Evolutionary conservation across 202 grass and related monocot genomes (phyloP), one percentile per base, ranked within the genome.

Genomic region (Dendrocalamus latiflorus): DNA sequence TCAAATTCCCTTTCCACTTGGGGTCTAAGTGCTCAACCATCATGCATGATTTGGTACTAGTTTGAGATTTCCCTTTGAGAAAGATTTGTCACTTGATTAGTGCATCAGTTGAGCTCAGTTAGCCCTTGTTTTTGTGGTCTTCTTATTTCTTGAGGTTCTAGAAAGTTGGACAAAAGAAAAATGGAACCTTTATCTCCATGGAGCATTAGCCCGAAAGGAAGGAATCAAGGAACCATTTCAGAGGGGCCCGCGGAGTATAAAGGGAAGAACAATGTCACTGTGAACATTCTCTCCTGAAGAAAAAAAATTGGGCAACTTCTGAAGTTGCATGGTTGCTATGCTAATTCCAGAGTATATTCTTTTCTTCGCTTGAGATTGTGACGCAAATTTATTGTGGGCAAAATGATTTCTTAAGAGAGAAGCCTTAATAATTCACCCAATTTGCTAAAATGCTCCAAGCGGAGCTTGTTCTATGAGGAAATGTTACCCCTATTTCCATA

Each of bases 1-100:
- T 78, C 79, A 37, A 84, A 84, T 92, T 89, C 87, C 56, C 12
- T 83, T 79, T 82, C 84, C 75, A 87, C 68, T 83, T 70, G 68
- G 60, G 51, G 73, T 7, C 56, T 37, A 61, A 67, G 57, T 33
- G 42, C 43, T 61, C 61, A 39, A 61, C 78, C 34, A 83, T 82
- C 61, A 54, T 33, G 81, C 54, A 75, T 75, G 80, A 74, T 79
- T 69, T 63, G 36, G 45, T 62, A 41, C 44, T 50, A 36, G 28
- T 41, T 37, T 50, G 8, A 1, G 18, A 37, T 54, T 72, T 57
- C 34, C 11, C 26, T 78, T 74, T 75, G 70, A 28, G 41, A 86
- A 74, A 74, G 63, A 74, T 82, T 72, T 51, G 48, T 17, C n/a
- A 36, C 10, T 30, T 68, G 42, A 36, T 68, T 54, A 80, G 61